Conservation (phyloP, 768 basidiomycete species). For the Amanita polypyramis region DNA sequence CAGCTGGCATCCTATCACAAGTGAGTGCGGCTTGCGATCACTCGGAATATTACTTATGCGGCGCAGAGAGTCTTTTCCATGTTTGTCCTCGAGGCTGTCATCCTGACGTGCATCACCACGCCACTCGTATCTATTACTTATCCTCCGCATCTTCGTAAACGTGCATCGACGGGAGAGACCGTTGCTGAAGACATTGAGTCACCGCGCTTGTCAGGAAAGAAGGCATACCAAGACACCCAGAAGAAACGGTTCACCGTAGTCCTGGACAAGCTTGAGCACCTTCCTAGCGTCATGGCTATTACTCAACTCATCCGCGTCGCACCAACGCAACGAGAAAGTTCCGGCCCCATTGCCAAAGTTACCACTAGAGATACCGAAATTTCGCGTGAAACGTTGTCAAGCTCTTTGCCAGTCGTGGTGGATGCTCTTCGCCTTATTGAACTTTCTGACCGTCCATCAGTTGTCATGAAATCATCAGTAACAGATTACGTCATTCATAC, state of each 20-base stretch:
- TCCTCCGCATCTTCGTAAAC: constrained; percentile 44
- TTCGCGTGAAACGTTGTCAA: not conserved
- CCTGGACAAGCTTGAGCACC: constrained; percentile 81
- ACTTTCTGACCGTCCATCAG: constrained; percentile 74
- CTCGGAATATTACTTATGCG: not conserved
- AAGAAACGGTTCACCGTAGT: constrained; percentile 73
- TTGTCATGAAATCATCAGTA: constrained; percentile 74
- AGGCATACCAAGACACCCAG: not conserved
- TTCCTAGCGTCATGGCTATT: constrained; percentile 85
- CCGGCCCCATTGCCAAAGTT: not conserved
- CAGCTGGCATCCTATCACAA: constrained; percentile 63
- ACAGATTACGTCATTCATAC: constrained; percentile 59
- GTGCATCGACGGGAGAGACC: constrained; percentile 33
- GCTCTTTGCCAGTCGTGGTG: not conserved
- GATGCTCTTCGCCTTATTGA: constrained; percentile 86
- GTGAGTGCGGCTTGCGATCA: constrained; percentile 17
- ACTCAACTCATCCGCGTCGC: constrained; percentile 64
- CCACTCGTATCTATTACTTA: constrained; percentile 43
- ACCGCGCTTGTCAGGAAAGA: not conserved
- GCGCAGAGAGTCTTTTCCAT: constrained; percentile 73
- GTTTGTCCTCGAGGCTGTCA: constrained; percentile 82
- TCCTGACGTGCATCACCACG: constrained; percentile 81
- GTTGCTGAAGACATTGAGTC: constrained; percentile 13
- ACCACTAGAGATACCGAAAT: not conserved
- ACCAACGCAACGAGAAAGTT: constrained; percentile 3